phyloP scores from a whole-genome alignment of 768 basidiomycete species.

The Xerocomus spinulosus region DNA sequence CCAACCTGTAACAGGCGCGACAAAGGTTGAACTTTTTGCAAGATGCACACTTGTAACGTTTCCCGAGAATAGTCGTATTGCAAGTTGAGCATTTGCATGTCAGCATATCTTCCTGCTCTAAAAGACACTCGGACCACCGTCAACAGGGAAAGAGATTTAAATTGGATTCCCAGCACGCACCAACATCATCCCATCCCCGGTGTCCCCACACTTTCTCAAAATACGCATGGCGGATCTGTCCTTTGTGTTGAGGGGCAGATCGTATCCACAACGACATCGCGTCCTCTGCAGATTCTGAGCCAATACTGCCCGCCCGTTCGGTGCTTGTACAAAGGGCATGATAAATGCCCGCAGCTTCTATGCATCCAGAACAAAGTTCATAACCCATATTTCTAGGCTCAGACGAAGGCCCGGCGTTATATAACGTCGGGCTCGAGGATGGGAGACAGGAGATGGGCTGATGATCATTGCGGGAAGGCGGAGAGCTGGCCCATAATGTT shows the following conservation, averaged over 20 bases:
- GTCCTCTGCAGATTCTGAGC: conserved; percentile 48
- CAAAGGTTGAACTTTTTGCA: conserved; percentile 81
- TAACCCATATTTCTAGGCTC: conserved; percentile 45
- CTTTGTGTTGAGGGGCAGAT: conserved; percentile 66
- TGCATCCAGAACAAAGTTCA: conserved; percentile 79
- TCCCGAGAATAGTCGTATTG: conserved; percentile 49
- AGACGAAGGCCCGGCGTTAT: conserved; percentile 1
- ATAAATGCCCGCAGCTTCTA: conserved; percentile 70
- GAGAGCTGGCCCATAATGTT: conserved; percentile 9
- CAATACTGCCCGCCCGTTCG: conserved; percentile 13
- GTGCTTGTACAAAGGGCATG: conserved; percentile 67
- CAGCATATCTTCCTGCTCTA: conserved; percentile 68
- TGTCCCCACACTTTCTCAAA: conserved; percentile 83
- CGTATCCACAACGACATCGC: conserved; percentile 57
- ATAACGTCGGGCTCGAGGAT: conserved; percentile 19
- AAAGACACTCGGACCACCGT: conserved; percentile 20
- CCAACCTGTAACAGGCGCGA: conserved; percentile 73
- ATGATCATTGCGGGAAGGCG: conserved; percentile 13
- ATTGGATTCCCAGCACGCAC: conserved; percentile 41
- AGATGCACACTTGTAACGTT: conserved; percentile 80
- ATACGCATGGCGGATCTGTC: conserved; percentile 79
- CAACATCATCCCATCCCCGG: conserved; percentile 83
- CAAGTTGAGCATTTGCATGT: conserved; percentile 81
- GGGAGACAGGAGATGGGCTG: conserved; percentile 48
- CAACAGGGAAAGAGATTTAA: not conserved